Conservation (phyloP, 495 filamentous ascomycete genomes). For the Talaromyces thailandensis region DNA sequence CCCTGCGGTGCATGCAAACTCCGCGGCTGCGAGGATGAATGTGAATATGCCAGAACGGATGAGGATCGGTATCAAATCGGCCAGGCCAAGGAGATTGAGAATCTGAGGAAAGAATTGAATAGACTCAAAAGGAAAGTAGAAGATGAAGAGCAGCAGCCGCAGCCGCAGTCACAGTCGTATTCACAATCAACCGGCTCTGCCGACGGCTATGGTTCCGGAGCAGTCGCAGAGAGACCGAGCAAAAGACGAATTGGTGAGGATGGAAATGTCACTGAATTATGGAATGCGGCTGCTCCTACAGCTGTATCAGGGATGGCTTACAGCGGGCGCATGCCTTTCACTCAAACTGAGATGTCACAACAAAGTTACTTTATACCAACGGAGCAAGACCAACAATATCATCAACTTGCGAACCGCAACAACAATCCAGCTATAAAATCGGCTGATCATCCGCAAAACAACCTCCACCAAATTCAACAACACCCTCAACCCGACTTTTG, state of each 20-base stretch:
- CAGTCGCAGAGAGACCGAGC: not conserved
- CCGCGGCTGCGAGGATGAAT: slow-evolving; percentile 24
- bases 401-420: not conserved
- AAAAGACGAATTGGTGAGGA: not conserved
- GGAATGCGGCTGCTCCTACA: not conserved
- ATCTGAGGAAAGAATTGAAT: slow-evolving; percentile 19
- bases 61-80: slow-evolving; percentile 27
- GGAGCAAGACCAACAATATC: not conserved
- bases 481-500: slow-evolving; percentile 7
- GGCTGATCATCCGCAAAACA: not conserved
- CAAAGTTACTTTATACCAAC: not conserved
- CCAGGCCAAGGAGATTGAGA: slow-evolving; percentile 23
- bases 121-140: not conserved
- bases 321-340: not conserved
- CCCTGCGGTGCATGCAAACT: slow-evolving; percentile 23
- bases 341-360: not conserved
- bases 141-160: not conserved
- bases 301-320: not conserved
- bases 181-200: not conserved
- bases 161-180: not conserved
- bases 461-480: slow-evolving; percentile 1
- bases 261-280: not conserved
- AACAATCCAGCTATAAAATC: not conserved
- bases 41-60: slow-evolving; percentile 22
- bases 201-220: not conserved